Base-by-base conservation (phyloP, 164 flowering plant genomes). In the Malania oleifera region DNA sequence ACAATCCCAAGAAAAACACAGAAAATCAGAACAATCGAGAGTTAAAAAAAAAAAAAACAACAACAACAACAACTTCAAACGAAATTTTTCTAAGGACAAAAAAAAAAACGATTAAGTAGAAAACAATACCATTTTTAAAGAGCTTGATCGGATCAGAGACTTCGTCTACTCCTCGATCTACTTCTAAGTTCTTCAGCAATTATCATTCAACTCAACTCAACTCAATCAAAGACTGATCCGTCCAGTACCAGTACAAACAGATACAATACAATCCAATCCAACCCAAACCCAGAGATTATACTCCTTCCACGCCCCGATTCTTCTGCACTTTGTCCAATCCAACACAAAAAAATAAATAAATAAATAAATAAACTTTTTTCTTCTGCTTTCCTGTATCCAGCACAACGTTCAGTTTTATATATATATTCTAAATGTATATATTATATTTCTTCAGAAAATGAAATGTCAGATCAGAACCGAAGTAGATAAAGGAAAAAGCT, bases 101-200 rank as follows among this genome's bases (percentile, higher is more conserved):
- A 31, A 31, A 9, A 9, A 31, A 9, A 9, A 9, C 5, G 13
- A 2, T 5, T 11, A 15, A 19, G 34, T 2, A 25, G 24, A 17
- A 45, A 11, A 0, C 15, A 8, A n/a, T 69, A 69, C 73, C 73
- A 69, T 68, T 55, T 56, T 34, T 11, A 14, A 34, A 13, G 39
- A 43, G 52, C 59, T 25, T 31, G 57, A 64, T 50, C 54, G 26
- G 68, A 63, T 69, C 72, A 69, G 61, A 25, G 18, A 54, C 64
- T 54, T 1, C 14, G 38, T 18, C 50, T 38, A 47, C 64, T 54
- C 34, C 47, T 37, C 27, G 68, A 69, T 69, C 73, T 54, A 60
- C 46, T 60, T 34, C 57, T 54, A 35, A 20, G 8, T 39, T 23
- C 38, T 40, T 23, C 52, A 54, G 34, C 41, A 52, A 39, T 5